Conservation (phyloP, 305 asterid genomes). For the Nicotiana rustica region DNA sequence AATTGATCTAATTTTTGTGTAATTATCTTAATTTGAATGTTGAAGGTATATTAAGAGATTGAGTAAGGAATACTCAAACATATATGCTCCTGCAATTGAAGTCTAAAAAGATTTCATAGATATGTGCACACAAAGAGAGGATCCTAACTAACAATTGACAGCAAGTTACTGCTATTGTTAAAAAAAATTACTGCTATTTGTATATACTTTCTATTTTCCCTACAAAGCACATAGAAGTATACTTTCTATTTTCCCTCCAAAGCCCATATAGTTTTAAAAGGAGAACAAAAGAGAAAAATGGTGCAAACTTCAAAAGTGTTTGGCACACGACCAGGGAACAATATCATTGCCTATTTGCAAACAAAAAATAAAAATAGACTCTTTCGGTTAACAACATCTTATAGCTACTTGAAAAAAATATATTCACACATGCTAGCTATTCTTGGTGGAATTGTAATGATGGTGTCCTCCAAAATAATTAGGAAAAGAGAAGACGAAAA, state of each 20-base stretch:
- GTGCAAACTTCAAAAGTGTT: neutral
- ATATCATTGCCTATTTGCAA: constrained; percentile 21
- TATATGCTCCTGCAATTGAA: too few relatives aligned
- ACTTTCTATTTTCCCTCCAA: constrained; percentile 8
- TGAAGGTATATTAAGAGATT: too few relatives aligned
- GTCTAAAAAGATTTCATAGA: too few relatives aligned
- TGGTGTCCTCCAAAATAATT: constrained; percentile 52
- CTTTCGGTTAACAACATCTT: constrained; percentile 30
- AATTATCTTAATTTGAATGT: too few relatives aligned
- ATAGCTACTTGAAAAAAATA: neutral
- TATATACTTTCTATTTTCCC: neutral
- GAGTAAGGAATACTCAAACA: too few relatives aligned
- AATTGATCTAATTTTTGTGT: neutral
- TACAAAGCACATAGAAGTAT: neutral
- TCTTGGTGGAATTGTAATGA: constrained; percentile 63
- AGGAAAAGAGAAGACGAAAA: constrained; percentile 38
- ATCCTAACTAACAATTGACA: too few relatives aligned
- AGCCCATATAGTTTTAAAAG: neutral
- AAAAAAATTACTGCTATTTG: too few relatives aligned
- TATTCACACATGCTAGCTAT: constrained; percentile 26
- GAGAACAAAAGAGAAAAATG: neutral
- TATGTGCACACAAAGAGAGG: too few relatives aligned
- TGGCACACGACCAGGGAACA: neutral
- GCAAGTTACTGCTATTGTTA: too few relatives aligned
- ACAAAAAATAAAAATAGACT: neutral